Base-by-base conservation (phyloP, 495 filamentous ascomycete species). In the Bombardia bombarda region DNA sequence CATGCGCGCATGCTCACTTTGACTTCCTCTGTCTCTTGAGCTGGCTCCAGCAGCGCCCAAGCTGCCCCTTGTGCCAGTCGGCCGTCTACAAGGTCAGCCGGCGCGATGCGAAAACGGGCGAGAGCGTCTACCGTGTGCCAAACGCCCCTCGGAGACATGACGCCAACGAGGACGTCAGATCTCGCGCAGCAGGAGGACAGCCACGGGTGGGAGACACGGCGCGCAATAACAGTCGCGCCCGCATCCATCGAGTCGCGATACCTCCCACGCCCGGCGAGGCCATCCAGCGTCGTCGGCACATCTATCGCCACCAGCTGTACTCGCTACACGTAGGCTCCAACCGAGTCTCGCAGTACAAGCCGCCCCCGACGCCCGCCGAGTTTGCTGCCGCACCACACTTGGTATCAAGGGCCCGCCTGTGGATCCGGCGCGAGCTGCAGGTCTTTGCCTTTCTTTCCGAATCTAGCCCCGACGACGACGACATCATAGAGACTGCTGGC, bases 401-500 rank as follows among this genome's bases (percentile, higher is more conserved):
- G 1, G 70, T 88, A 32, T 87, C 84, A 2, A 79, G 86, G 17
- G 90, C 92, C n/a, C 73, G 86, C 23, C 82, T 79, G 42, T 98
- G 87, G 80, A 79, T 95, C 41, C 78, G 92, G 3, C 77, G 92
- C 26, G 92, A 98, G 52, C 69, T 98, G 7, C 78, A 82, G 52
- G 89, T 95, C 31, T 98, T 95, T 51, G 73, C 75, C 35, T 95
- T 89, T 55, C 69, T 93, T 32, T 51, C 44, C 32, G 21, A 35
- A 17, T 16, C 46, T 12, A 12, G 22, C 9, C 14, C 45, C 13
- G 18, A 23, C 19, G 19, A 46, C 42, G 24, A 49, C 25, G 4
- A 17, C 28, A n/a, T n/a, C n/a, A n/a, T n/a, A n/a, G n/a, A n/a
- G n/a, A 2, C 17, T 18, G 32, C 12, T 33, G 19, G 18, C 13